Evolutionary conservation across 495 filamentous ascomycete genomes (phyloP), one percentile per base, ranked within the genome.

Genomic region (Hypoxylon trugodes): DNA sequence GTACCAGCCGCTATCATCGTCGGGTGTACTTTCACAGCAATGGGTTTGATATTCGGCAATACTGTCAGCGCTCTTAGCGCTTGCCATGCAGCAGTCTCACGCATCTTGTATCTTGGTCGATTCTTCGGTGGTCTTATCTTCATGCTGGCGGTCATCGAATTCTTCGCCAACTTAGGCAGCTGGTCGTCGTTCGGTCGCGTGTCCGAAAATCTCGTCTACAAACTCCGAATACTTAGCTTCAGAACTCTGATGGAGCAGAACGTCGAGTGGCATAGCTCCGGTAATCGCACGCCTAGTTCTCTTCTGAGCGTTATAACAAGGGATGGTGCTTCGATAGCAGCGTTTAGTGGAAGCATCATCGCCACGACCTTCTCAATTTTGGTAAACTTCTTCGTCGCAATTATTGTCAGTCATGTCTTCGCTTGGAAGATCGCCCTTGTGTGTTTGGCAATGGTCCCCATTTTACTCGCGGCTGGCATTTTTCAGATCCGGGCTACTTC

Each of bases 391-490:
- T 59, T 79, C 26, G 74, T 69, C 1, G 78, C 82, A n/a, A 77
- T 84, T 36, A 76, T 81, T n/a, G 74, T 89, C 6, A 76, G 84
- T 0, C 84, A 87, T 62, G 63, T 81, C 8, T 78, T 86, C 36
- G 86, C 86, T 0, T 88, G 86, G 85, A 87, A 87, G 54, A 79
- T 88, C 6, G 79, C 78, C 1, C 77, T 88, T 10, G 77, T 86
- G 0, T 68, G 84, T 3, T 76, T 87, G 15, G 79, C 78, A 2
- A 75, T 76, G 8, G 60, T 86, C 16, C 84, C 85, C 19, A 71
- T 81, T 19, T 60, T 86, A 10, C 69, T 87, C 24, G 54, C 76
- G 0, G 74, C 83, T 5, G 82, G 82, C 0, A 76, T 85, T 33
- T 74, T 88, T 71, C 70, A 82, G 41, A 75, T 87, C 19, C 69